Conservation (phyloP, 2,329 filamentous ascomycete species). For the Fusarium sp. region DNA sequence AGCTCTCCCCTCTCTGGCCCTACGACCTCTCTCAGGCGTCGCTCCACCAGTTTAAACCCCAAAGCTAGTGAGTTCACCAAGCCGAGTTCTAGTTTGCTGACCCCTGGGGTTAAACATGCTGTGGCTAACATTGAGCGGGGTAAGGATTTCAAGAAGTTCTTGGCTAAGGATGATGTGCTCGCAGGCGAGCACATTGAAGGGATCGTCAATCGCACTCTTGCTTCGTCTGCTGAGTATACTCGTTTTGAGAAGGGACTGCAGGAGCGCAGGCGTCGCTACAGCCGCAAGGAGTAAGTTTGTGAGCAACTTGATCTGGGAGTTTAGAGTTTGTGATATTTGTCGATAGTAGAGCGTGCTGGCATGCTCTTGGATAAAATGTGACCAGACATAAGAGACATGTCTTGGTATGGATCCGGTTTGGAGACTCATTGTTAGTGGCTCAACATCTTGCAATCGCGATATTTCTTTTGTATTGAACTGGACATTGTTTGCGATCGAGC, state of each 20-base stretch:
- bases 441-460: no score
- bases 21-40: neutral
- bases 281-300: neutral
- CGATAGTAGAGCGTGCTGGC: neutral
- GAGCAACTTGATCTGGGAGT: neutral
- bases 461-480: neutral
- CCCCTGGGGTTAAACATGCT: no score
- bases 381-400: neutral
- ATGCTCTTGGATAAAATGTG: neutral
- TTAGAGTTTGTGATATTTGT: neutral
- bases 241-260: constrained; percentile 6
- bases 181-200: neutral
- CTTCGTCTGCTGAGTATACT: neutral
- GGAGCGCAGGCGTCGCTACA: neutral
- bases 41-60: neutral
- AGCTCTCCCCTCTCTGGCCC: no score
- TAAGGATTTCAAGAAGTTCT: neutral
- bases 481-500: neutral
- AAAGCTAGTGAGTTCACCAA: neutral
- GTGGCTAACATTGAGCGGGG: no score
- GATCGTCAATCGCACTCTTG: neutral
- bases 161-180: neutral
- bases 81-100: no score
- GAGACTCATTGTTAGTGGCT: neutral
- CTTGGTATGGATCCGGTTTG: neutral